Evolutionary conservation across 768 basidiomycete species (phyloP), one percentile per base, ranked within the genome.

Genomic region (Leccinum barrowsii): DNA sequence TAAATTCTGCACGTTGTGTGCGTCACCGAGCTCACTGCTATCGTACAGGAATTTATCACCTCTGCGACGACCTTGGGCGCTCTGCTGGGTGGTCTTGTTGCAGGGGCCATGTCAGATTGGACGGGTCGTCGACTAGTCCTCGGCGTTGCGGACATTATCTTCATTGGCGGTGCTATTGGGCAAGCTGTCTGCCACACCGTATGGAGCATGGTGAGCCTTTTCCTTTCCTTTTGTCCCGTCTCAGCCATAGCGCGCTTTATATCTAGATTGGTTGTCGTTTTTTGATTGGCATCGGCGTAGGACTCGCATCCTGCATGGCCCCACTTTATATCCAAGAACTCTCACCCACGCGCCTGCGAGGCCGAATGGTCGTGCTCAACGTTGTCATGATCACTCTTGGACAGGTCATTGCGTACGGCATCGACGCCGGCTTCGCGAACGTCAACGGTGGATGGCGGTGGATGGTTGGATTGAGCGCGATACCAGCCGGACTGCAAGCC

Each of bases 271-370:
- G 82, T 7, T 83, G 89, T 17, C 80, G 89, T 19, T 89, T 93
- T 72, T 70, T 92, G 54, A 84, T 92, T 56, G 90, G 90, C 12
- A 67, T 84, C 28, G 89, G 86, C 17, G 89, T 91, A 2, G 89
- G 89, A 2, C 73, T 89, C 1, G 90, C 90, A 17, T 83, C 87
- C 4, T 90, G 90, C 62, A 82, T 90, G 53, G 87, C 90, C 0
- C 89, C 90, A 10, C 77, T 92, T 5, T 92, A 92, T 68, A 90
- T 94, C 52, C 89, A 91, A 67, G 91, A 93, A 70, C 79, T 92
- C 21, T 84, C 89, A 0, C 90, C 89, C 0, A 90, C 89, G 7
- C 77, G 83, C 7, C 77, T 87, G 26, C 79, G 90, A 5, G 91
- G 90, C 5, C 78, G 87, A 34, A 84, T 92, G 62, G 90, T 91